Percentiles rank a stretch among this genome's conserved stretches.
Evolutionary conservation across 2,329 filamentous ascomycete genomes (phyloP).

Genomic region (Monosporascus sp.): DNA sequence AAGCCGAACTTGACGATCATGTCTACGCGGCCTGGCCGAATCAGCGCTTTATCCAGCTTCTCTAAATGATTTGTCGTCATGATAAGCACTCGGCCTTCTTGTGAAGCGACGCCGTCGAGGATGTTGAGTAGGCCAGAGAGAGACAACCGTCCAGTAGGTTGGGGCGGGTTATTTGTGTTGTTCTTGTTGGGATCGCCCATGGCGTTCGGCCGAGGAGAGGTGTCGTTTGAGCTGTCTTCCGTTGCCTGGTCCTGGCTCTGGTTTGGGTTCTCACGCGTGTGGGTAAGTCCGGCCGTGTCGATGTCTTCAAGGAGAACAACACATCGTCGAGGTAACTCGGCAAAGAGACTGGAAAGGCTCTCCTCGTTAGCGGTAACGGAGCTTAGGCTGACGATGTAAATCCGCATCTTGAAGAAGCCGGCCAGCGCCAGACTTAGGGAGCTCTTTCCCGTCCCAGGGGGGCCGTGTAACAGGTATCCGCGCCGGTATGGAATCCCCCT

Average conservation of each 20-base stretch:
- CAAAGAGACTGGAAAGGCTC: conserved; percentile 57
- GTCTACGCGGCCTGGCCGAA: conserved; percentile 57
- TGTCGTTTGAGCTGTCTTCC: conserved; percentile 11
- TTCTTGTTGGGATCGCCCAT: conserved; percentile 22
- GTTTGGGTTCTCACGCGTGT: conserved; percentile 40
- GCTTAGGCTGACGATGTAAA: conserved; percentile 67
- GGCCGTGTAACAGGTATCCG: conserved; percentile 76
- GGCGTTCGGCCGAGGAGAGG: conserved; percentile 29
- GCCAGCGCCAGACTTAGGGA: conserved; percentile 66
- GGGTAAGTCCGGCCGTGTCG: conserved; percentile 64
- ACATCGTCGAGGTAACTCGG: conserved; percentile 61
- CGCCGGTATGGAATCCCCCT: conserved; percentile 80
- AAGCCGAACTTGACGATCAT: conserved; percentile 52
- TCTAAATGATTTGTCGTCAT: conserved; percentile 63
- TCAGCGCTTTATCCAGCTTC: conserved; percentile 56
- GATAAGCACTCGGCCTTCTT: conserved; percentile 57
- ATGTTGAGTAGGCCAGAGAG: conserved; percentile 76
- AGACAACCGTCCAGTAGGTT: conserved; percentile 43
- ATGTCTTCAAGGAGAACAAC: conserved; percentile 74
- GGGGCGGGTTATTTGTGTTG: conserved; percentile 11
- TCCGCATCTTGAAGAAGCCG: conserved; percentile 62
- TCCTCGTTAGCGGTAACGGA: conserved; percentile 60
- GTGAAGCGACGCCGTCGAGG: conserved; percentile 66
- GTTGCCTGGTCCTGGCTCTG: too few relatives aligned
- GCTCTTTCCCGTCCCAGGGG: conserved; percentile 75